These are phyloP conservation scores for Boletus subcaerulescens DNA, from an alignment of 768 basidiomycete genomes.

Conservation along the genomic window DNA sequence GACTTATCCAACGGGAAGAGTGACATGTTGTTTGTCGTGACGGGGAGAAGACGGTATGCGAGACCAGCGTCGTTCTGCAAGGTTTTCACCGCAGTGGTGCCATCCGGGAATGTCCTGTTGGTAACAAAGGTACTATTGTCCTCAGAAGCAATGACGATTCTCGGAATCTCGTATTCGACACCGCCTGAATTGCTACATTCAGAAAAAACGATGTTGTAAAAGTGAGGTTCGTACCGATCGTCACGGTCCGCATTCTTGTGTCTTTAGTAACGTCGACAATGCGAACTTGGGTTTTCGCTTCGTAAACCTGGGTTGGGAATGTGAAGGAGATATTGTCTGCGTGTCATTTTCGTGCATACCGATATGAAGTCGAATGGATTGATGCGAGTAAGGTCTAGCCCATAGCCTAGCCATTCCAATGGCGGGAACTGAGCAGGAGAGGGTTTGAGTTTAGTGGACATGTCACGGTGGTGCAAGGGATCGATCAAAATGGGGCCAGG, in stretches of 20 bases:
- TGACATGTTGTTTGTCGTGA: slow-evolving; percentile 1
- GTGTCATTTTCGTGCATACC: not conserved
- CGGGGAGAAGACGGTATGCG: slow-evolving; percentile 3
- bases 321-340: not conserved
- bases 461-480: not conserved
- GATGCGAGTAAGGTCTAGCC: not conserved
- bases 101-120: not conserved
- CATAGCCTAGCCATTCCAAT: slow-evolving; percentile 4
- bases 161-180: slow-evolving; percentile 4
- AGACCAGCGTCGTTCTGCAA: not conserved
- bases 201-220: not conserved
- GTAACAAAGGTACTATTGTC: not conserved
- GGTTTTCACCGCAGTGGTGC: not conserved
- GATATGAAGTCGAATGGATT: slow-evolving; percentile 1
- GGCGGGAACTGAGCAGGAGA: not conserved
- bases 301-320: not conserved
- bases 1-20: slow-evolving; percentile 4
- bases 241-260: not conserved
- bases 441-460: not conserved
- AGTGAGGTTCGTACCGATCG: not conserved
- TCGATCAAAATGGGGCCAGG: not conserved
- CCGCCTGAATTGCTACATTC: not conserved
- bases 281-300: slow-evolving; percentile 1
- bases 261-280: slow-evolving; percentile 2
- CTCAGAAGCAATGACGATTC: not conserved